Conservation (phyloP, 2,329 filamentous ascomycete species). For the Neofusicoccum cordaticola region DNA sequence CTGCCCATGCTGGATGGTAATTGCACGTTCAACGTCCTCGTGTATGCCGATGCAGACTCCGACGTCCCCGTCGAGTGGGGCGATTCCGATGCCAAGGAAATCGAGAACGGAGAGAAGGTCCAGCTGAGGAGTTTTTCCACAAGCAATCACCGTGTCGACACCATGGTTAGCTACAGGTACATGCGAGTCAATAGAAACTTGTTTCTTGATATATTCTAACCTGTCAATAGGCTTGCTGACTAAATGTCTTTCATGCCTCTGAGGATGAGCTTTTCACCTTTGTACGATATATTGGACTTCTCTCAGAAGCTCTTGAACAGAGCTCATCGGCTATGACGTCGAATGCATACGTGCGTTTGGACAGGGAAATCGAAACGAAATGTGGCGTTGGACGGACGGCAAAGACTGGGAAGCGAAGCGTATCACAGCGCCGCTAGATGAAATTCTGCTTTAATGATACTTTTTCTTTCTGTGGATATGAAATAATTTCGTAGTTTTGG, state of each 20-base stretch:
- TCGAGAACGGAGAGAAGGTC: constrained; percentile 89
- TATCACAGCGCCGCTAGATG: not conserved
- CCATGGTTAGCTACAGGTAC: constrained; percentile 83
- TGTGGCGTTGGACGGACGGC: not conserved
- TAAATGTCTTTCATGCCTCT: not conserved
- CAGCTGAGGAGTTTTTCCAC: constrained; percentile 96
- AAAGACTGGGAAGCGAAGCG: not conserved
- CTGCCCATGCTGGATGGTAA: constrained; percentile 89
- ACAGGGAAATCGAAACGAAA: not conserved
- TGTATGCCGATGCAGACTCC: constrained; percentile 94
- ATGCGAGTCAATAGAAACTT: constrained; percentile 1
- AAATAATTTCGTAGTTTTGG: not conserved
- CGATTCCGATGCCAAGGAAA: constrained; percentile 97
- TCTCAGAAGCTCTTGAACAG: not conserved
- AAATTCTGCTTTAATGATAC: not conserved
- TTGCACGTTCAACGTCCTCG: constrained; percentile 97
- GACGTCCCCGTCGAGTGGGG: constrained; percentile 98
- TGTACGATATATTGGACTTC: not conserved
- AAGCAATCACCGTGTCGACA: constrained; percentile 89
- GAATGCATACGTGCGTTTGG: not conserved
- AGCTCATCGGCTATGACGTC: not conserved
- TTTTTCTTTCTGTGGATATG: not conserved
- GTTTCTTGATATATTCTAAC: too few relatives aligned
- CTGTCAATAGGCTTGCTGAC: not conserved
- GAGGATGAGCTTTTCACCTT: not conserved